These are phyloP conservation scores for Aspergillus ostianus DNA, from an alignment of 495 filamentous ascomycete species.

Conservation along the genomic window DNA sequence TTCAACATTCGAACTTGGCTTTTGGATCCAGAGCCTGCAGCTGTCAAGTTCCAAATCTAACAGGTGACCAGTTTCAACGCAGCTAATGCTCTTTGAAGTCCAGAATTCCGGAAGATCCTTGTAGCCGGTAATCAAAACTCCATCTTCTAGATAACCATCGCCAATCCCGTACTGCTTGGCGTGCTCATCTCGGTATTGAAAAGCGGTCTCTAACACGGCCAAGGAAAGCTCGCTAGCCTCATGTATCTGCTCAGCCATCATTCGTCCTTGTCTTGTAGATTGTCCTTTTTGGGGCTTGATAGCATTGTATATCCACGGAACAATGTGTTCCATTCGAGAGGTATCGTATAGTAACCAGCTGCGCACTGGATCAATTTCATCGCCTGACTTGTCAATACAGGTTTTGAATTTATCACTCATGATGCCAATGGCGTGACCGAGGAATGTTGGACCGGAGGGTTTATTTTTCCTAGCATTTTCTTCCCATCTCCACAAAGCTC, in stretches of 20 bases:
- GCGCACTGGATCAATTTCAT: conserved; percentile 68
- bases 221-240: conserved; percentile 81
- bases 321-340: conserved; percentile 66
- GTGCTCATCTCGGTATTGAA: conserved; percentile 67
- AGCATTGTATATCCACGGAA: conserved; percentile 71
- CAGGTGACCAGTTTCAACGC: conserved; percentile 50
- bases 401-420: conserved; percentile 72
- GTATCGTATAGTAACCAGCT: conserved; percentile 83
- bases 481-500: conserved; percentile 74
- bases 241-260: conserved; percentile 55
- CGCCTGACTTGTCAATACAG: conserved; percentile 45
- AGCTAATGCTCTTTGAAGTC: conserved; percentile 58
- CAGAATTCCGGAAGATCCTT: conserved; percentile 72
- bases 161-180: conserved; percentile 67
- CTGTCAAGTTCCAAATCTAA: conserved; percentile 46
- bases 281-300: conserved; percentile 57
- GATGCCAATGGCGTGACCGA: conserved; percentile 65
- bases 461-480: conserved; percentile 53
- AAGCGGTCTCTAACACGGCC: conserved; percentile 67
- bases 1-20: conserved; percentile 29
- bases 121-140: conserved; percentile 60
- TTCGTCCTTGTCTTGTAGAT: conserved; percentile 30
- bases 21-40: conserved; percentile 41
- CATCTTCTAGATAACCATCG: conserved; percentile 61
- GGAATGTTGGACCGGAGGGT: conserved; percentile 50